These are phyloP conservation scores for Lepiota venenata DNA, from an alignment of 768 basidiomycete genomes.

Conservation along the genomic window DNA sequence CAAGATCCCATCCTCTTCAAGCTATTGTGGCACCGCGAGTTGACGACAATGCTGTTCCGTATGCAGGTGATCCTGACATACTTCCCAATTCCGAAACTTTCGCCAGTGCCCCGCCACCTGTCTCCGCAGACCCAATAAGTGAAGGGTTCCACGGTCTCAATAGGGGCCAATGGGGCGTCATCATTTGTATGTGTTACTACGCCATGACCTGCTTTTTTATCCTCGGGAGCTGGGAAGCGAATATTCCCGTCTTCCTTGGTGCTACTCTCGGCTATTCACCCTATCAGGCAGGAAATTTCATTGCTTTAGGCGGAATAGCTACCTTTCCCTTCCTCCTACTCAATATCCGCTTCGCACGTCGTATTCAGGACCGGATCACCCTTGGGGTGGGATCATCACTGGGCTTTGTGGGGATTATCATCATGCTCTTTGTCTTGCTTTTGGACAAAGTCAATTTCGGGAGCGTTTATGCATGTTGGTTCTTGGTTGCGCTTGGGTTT, in stretches of 20 bases:
- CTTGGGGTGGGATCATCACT: conserved; percentile 50
- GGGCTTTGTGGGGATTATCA: conserved; percentile 49
- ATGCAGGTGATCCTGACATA: conserved; percentile 26
- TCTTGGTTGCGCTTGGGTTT: conserved; percentile 66
- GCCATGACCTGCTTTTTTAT: conserved; percentile 70
- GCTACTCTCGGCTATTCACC: conserved; percentile 51
- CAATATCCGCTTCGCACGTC: conserved; percentile 54
- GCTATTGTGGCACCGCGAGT: neutral
- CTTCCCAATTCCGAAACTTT: conserved; percentile 35
- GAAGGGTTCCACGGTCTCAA: conserved; percentile 13
- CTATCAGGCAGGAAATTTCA: conserved; percentile 65
- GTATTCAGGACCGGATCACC: conserved; percentile 57
- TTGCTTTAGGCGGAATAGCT: conserved; percentile 60
- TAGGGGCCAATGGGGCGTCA: conserved; percentile 41
- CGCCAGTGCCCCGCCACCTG: conserved; percentile 3
- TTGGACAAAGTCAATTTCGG: conserved; percentile 40
- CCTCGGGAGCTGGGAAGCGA: conserved; percentile 67
- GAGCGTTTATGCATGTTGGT: conserved; percentile 48
- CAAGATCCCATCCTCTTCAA: neutral
- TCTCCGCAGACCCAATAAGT: conserved; percentile 3
- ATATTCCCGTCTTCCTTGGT: conserved; percentile 60
- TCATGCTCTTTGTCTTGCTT: conserved; percentile 44
- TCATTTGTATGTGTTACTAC: conserved; percentile 66
- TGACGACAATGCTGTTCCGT: neutral
- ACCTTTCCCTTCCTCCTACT: conserved; percentile 65